Evolutionary conservation across 805 yeast genomes (phyloP).

Genomic region (Metschnikowia shivogae): DNA sequence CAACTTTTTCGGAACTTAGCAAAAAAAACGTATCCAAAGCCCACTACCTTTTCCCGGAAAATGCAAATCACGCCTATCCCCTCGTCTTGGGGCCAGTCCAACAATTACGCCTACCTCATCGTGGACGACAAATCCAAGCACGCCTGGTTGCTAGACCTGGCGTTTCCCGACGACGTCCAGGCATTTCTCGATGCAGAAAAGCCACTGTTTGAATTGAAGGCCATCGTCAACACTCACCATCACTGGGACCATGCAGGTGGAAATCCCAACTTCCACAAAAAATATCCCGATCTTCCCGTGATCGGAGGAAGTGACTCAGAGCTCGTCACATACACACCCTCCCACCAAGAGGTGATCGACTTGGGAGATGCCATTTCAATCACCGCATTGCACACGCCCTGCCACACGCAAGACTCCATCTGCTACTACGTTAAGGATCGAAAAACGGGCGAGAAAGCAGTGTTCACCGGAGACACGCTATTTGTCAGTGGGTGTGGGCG

Average conservation of each 20-base stretch:
- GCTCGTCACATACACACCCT: slow-evolving; percentile 65
- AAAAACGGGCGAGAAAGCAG: slow-evolving; percentile 61
- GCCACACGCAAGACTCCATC: slow-evolving; percentile 95
- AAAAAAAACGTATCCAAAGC: background rate
- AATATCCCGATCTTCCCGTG: slow-evolving; percentile 50
- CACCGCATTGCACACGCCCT: slow-evolving; percentile 89
- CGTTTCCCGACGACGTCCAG: slow-evolving; percentile 65
- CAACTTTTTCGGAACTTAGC: background rate
- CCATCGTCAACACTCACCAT: slow-evolving; percentile 93
- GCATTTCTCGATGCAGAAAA: slow-evolving; percentile 42
- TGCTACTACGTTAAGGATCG: slow-evolving; percentile 75
- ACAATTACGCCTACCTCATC: slow-evolving; percentile 81
- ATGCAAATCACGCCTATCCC: slow-evolving; percentile 85
- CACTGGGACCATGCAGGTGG: slow-evolving; percentile 96
- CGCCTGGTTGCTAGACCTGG: slow-evolving; percentile 90
- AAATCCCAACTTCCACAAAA: slow-evolving; percentile 45
- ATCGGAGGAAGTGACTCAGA: slow-evolving; percentile 86
- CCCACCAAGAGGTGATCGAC: slow-evolving; percentile 54
- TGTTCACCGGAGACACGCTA: slow-evolving; percentile 94
- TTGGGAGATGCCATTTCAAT: slow-evolving; percentile 64
- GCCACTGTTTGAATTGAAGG: slow-evolving; percentile 49
- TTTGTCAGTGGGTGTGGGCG: slow-evolving; percentile 96
- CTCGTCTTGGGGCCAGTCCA: slow-evolving; percentile 94
- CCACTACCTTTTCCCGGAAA: slow-evolving; percentile 9
- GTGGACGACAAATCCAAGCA: slow-evolving; percentile 61